Conservation (phyloP, 345 rosid species). For the Gossypium herbaceum region DNA sequence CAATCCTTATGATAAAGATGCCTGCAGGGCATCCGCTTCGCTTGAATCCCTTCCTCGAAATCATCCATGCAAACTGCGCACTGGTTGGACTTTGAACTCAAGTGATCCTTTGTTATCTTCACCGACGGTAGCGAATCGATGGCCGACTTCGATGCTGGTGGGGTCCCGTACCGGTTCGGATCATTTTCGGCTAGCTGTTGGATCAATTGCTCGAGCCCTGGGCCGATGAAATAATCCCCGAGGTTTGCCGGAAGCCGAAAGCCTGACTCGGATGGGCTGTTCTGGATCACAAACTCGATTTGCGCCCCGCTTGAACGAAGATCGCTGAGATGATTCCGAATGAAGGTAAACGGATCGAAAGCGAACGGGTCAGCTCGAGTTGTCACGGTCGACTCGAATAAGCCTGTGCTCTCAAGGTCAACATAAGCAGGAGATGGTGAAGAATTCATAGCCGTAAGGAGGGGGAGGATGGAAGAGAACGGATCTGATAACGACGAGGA, state of each 20-base stretch:
- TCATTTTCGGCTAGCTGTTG: slow-evolving; percentile 65
- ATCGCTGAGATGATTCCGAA: slow-evolving; percentile 42
- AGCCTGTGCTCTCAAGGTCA: background rate
- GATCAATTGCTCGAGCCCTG: slow-evolving; percentile 66
- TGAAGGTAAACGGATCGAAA: slow-evolving; percentile 43
- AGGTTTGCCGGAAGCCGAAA: slow-evolving; percentile 33
- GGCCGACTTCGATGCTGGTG: slow-evolving; percentile 61
- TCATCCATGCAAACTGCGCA: slow-evolving; percentile 66
- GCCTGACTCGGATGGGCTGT: slow-evolving; percentile 27
- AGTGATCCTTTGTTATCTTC: slow-evolving; percentile 34
- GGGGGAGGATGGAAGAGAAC: slow-evolving; percentile 16
- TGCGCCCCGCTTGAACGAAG: slow-evolving; percentile 48
- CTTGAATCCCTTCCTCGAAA: slow-evolving; percentile 45
- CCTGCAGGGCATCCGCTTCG: slow-evolving; percentile 59
- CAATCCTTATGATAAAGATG: slow-evolving; percentile 61
- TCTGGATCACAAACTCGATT: slow-evolving; percentile 52
- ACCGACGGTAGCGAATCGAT: slow-evolving; percentile 44
- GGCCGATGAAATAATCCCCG: slow-evolving; percentile 64
- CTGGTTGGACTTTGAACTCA: slow-evolving; percentile 42
- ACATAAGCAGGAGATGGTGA: slow-evolving; percentile 11
- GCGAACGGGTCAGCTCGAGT: slow-evolving; percentile 19
- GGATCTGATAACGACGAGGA: background rate
- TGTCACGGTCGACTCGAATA: slow-evolving; percentile 25
- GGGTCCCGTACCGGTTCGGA: slow-evolving; percentile 63
- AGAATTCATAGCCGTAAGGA: slow-evolving; percentile 24